Base-by-base conservation (phyloP, 139 green algal species). In the Eudorina sp. region DNA sequence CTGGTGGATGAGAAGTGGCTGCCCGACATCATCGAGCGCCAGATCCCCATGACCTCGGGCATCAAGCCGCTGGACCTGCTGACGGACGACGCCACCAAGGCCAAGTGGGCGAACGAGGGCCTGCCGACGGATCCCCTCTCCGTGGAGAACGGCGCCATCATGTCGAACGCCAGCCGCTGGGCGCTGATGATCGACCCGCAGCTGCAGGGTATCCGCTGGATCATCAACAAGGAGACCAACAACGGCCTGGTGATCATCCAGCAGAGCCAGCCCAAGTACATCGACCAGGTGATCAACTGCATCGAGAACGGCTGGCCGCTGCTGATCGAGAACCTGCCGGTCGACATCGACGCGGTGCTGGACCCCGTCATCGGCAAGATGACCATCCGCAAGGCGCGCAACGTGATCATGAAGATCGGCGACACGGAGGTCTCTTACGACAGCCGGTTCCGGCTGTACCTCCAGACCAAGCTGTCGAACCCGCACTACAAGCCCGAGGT, bases 391-490 rank as follows among this genome's bases (percentile, higher is more conserved):
- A 97, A 97, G 93, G 96, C 94, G 27, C 94, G 96, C 87, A 94
- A 88, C 82, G 60, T 97, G 84, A 96, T 94, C 88, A 93, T 97
- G 8, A 97, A 97, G 92, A 89, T 98, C 45, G 95, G 94, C 36
- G 94, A 96, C 92, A 97, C 96, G 92, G 94, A 98, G 66, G 93
- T 96, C 19, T 95, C 97, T 90, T 97, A 97, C 94, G 95, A 97
- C 94, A 95, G 94, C 72, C 96, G 96, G 91, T 98, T 98, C 95
- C 88, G 85, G 64, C 92, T 98, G 25, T 96, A 96, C 90, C 89
- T 98, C 88, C 96, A 98, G 94, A 98, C 96, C 88, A 98, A 98
- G 95, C 95, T 98, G 21, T 96, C 92, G 89, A 98, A 97, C 92
- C 96, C 96, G 19, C 95, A 98, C 92, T 97, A 96, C 91, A 94